These are phyloP conservation scores for Citropsis articulata DNA, from an alignment of 345 rosid species.

Conservation along the genomic window DNA sequence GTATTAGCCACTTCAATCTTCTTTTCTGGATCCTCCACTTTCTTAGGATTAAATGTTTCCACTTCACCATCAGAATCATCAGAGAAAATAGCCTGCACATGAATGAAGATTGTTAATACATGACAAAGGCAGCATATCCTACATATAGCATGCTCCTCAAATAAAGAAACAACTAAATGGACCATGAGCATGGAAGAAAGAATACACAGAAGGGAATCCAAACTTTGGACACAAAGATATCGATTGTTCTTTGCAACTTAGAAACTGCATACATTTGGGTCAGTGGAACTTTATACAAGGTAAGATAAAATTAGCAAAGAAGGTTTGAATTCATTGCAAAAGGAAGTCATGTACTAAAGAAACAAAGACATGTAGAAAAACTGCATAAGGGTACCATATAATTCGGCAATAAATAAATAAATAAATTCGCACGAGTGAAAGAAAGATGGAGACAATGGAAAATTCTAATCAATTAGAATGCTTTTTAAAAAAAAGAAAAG, in stretches of 20 bases:
- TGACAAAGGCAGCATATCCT: background rate
- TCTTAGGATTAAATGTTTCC: slow-evolving; percentile 33
- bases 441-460: background rate
- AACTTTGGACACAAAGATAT: background rate
- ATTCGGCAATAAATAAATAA: background rate
- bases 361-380: background rate
- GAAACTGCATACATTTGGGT: background rate
- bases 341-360: background rate
- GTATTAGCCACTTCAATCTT: slow-evolving; percentile 71
- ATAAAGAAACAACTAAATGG: background rate
- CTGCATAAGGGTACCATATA: background rate
- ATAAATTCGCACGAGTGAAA: background rate
- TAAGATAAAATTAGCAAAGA: background rate
- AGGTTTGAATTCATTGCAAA: background rate
- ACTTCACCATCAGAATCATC: slow-evolving; percentile 86
- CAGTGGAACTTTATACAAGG: background rate
- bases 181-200: background rate
- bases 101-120: background rate
- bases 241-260: background rate
- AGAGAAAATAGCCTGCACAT: slow-evolving; percentile 79
- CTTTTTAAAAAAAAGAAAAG: background rate
- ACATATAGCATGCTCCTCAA: background rate
- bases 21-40: slow-evolving; percentile 54
- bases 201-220: background rate
- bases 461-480: background rate